phyloP scores from a whole-genome alignment of 73 alveolate genomes.

The Paramecium sexaurelia region DNA sequence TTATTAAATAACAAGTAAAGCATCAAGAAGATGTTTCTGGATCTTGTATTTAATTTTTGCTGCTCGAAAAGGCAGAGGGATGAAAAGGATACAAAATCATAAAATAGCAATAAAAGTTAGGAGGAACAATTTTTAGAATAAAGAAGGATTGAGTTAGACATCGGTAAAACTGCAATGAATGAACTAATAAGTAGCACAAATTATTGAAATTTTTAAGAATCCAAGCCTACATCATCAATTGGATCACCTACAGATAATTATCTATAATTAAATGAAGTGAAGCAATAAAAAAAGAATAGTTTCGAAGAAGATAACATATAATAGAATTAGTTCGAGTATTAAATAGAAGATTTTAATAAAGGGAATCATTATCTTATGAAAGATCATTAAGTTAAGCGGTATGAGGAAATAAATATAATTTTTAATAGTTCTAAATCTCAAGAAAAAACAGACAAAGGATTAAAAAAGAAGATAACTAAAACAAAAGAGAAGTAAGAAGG shows the following conservation, averaged over 20 bases:
- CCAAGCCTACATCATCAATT: constrained; percentile 14
- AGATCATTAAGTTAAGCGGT: neutral
- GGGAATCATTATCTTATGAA: neutral
- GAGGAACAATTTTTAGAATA: constrained; percentile 42
- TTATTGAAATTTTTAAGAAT: neutral
- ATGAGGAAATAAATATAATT: neutral
- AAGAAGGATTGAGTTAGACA: constrained; percentile 45
- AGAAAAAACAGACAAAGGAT: constrained; percentile 3
- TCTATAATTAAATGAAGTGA: constrained; percentile 14
- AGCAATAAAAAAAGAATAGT: constrained; percentile 18
- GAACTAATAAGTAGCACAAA: neutral
- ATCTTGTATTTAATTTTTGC: constrained; percentile 50
- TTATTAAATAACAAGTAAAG: constrained; percentile 10
- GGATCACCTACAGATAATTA: constrained; percentile 61
- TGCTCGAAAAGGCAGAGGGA: constrained; percentile 45
- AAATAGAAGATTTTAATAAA: neutral
- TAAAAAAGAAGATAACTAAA: constrained; percentile 32
- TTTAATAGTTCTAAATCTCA: constrained; percentile 21
- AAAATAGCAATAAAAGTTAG: neutral
- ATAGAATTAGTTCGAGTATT: neutral
- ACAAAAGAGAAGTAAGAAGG: neutral
- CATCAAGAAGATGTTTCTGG: constrained; percentile 34
- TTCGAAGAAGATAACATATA: constrained; percentile 33
- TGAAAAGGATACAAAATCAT: constrained; percentile 23
- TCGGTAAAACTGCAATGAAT: constrained; percentile 4